phyloP scores from a whole-genome alignment of 1,284 basidiomycete genomes.

The Moesziomyces antarcticus region DNA sequence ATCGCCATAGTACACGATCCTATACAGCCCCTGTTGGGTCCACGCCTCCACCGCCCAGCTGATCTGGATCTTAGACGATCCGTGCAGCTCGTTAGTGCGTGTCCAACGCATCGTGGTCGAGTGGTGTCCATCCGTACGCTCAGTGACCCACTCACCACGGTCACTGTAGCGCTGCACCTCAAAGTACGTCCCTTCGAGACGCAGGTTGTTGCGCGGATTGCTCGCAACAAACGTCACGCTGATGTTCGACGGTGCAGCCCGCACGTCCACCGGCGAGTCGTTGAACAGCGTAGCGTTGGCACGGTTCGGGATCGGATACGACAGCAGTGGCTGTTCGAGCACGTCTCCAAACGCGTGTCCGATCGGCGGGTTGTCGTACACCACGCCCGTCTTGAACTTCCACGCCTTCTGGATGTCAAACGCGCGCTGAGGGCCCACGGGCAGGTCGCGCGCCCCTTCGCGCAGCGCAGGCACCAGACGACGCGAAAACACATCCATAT shows the following conservation, averaged over 20 bases:
- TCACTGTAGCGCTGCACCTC: constrained; percentile 74
- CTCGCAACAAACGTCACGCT: constrained; percentile 78
- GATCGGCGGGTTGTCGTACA: constrained; percentile 64
- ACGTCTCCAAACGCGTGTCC: constrained; percentile 77
- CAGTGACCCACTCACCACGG: constrained; percentile 71
- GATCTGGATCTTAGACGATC: constrained; percentile 37
- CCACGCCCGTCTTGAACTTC: constrained; percentile 48
- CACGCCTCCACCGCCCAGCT: constrained; percentile 65
- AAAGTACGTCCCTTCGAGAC: constrained; percentile 79
- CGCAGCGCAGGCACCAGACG: constrained; percentile 68
- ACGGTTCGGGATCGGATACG: constrained; percentile 72
- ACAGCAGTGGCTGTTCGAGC: constrained; percentile 73
- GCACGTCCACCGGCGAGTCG: constrained; percentile 5
- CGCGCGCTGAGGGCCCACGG: constrained; percentile 76
- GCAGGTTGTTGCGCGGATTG: constrained; percentile 82
- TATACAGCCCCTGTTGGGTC: constrained; percentile 75
- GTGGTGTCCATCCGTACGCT: constrained; percentile 81
- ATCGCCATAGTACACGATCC: constrained; percentile 79
- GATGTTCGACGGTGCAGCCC: constrained; percentile 71
- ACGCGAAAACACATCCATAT: constrained; percentile 77
- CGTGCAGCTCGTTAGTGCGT: constrained; percentile 41
- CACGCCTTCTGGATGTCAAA: constrained; percentile 77
- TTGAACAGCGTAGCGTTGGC: constrained; percentile 8
- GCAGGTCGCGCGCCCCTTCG: constrained; percentile 70
- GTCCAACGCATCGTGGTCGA: constrained; percentile 79